Conservation (phyloP, 2,329 filamentous ascomycete genomes). For the Aspergillus sp. region DNA sequence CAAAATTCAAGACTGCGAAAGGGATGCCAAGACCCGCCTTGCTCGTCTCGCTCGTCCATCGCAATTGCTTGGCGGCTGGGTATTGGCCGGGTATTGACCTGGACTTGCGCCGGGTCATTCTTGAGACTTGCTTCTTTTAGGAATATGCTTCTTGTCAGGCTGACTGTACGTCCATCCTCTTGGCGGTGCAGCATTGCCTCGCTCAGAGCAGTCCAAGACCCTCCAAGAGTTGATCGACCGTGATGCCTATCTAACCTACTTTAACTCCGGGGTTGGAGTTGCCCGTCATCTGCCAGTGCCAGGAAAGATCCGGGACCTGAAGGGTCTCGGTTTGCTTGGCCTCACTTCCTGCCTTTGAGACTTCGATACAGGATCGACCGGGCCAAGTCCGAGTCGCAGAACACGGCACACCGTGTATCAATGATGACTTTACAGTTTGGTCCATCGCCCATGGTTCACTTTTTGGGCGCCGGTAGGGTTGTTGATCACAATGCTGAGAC, state of each 20-base stretch:
- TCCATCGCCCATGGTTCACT: not conserved
- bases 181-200: not conserved
- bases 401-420: not conserved
- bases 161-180: not conserved
- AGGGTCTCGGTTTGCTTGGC: not conserved
- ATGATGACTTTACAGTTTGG: not conserved
- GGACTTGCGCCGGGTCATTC: not conserved
- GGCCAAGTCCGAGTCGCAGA: constrained; percentile 2
- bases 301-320: not conserved
- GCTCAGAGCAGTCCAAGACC: not conserved
- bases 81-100: not conserved
- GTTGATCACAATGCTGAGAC: too few relatives aligned
- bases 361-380: not conserved
- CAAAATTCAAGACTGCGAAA: not conserved
- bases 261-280: not conserved
- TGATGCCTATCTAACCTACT: not conserved
- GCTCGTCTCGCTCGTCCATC: constrained; percentile 7
- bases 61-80: constrained; percentile 7
- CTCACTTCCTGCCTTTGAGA: not conserved
- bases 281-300: not conserved
- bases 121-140: not conserved
- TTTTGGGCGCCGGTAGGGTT: too few relatives aligned
- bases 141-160: not conserved
- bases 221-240: not conserved
- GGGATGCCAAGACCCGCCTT: constrained; percentile 12